These are phyloP conservation scores for Malassezia caprae DNA, from an alignment of 1,284 basidiomycete genomes.

Conservation along the genomic window DNA sequence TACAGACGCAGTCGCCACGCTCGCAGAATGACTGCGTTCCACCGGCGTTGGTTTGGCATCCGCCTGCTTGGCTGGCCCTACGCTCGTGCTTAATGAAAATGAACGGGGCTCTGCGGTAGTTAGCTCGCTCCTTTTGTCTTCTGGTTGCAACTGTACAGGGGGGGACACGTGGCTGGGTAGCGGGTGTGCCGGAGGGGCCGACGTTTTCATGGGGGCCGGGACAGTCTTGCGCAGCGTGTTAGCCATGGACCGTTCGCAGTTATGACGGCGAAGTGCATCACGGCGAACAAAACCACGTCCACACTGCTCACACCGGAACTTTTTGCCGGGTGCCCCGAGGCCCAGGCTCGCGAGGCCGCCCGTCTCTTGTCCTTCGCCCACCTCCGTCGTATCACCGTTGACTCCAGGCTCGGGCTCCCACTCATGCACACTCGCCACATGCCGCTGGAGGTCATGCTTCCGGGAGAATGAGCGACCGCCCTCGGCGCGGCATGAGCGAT, in stretches of 20 bases:
- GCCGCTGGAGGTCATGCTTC: constrained; percentile 76
- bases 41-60: not conserved
- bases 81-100: not conserved
- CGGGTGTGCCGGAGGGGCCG: not conserved
- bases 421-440: constrained; percentile 68
- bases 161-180: not conserved
- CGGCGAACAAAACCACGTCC: constrained; percentile 39
- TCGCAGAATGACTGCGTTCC: no score
- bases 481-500: constrained; percentile 56
- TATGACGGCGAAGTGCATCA: constrained; percentile 37
- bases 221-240: not conserved
- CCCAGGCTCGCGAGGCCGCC: constrained; percentile 34
- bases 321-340: constrained; percentile 37
- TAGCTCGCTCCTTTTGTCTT: not conserved
- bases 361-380: constrained; percentile 20
- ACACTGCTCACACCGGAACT: constrained; percentile 41
- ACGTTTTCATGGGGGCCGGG: not conserved
- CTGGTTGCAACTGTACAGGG: not conserved
- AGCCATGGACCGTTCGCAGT: constrained; percentile 19
- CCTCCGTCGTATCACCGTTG: constrained; percentile 28
- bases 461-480: constrained; percentile 70
- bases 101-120: not conserved
- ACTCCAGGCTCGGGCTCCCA: constrained; percentile 38
- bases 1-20: not conserved
- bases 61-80: not conserved